Evolutionary conservation across 805 yeast species (phyloP).

Genomic region (Kazachstania bromeliacearum): DNA sequence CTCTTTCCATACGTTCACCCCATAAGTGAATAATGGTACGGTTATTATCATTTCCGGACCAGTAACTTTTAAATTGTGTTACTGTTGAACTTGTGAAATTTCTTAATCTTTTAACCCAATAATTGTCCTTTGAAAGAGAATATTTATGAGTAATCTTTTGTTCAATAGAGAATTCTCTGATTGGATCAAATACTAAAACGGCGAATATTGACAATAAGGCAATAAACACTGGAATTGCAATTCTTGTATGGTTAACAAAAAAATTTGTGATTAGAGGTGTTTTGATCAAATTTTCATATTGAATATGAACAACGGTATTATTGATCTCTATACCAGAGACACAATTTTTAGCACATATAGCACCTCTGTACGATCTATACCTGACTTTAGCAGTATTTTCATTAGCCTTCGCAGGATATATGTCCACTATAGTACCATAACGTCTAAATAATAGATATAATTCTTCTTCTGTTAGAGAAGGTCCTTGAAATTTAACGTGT

Average conservation of each 20-base stretch:
- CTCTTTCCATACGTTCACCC: constrained; percentile 62
- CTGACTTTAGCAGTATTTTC: constrained; percentile 46
- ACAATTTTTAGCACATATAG: constrained; percentile 85
- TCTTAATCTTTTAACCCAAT: constrained; percentile 27
- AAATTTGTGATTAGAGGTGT: constrained; percentile 47
- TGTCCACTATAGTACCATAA: constrained; percentile 77
- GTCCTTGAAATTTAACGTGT: constrained; percentile 67
- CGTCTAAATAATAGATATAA: constrained; percentile 74
- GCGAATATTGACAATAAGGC: constrained; percentile 77
- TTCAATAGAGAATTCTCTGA: constrained; percentile 69
- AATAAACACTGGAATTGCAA: constrained; percentile 68
- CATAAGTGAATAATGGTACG: constrained; percentile 36
- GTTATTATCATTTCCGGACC: constrained; percentile 27
- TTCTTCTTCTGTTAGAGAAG: constrained; percentile 65
- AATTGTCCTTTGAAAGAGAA: constrained; percentile 40
- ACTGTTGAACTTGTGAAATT: constrained; percentile 33
- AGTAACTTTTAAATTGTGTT: constrained; percentile 29
- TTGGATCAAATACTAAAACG: constrained; percentile 85
- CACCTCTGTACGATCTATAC: constrained; percentile 51
- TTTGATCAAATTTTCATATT: constrained; percentile 50
- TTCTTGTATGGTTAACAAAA: constrained; percentile 66
- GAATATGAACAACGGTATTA: constrained; percentile 61
- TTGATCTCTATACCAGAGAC: constrained; percentile 66
- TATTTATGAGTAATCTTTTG: constrained; percentile 58
- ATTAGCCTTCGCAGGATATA: constrained; percentile 41